Base-by-base conservation (phyloP, 139 green algal genomes). In the Chlorella sp. region DNA sequence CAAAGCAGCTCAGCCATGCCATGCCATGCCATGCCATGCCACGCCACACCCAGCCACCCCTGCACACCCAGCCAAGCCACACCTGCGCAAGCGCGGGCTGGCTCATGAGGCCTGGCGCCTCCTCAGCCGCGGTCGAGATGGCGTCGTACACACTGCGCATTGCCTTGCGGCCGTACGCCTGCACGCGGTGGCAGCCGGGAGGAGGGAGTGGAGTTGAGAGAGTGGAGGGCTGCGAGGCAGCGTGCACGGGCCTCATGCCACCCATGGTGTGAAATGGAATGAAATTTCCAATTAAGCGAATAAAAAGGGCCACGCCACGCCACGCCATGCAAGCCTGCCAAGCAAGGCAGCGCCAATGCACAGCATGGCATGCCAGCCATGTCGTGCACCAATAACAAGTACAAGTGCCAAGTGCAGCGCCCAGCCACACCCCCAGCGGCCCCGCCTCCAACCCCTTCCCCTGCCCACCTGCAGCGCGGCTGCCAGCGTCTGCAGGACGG, bases 131-230 rank as follows among this genome's bases (percentile, higher is more conserved):
- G 16, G 92, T 97, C 48, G 76, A 75, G 19, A 99, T 75, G 34
- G 94, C 92, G 81, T 99, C 97, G 75, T 98, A 98, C 54, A 96
- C 84, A 6, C 94, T 92, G 51, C 93, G 90, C 78, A 98, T 86
- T 84, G 97, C 97, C 69, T 92, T 87, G 41, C 92, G 89, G 5
- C 89, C 90, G 86, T 96, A 98, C 24, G 73, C 77, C 30, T 77
- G 30, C 3, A 92, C 32, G 1, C 16, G 68, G 67, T 26, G 67
- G 67, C 9, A 30, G 1, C 34, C 13, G 43, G 3, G 40, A 79
- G 73, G n/a, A n/a, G n/a, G n/a, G n/a, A n/a, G n/a, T n/a, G n/a
- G n/a, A n/a, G n/a, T n/a, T n/a, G n/a, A n/a, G n/a, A n/a, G n/a
- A n/a, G n/a, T n/a, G n/a, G n/a, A n/a, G n/a, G n/a, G n/a, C n/a